A percentile compares a stretch with the other conserved stretches of the same genome.
phyloP scores from a whole-genome alignment of 257 asterid genomes.

The Verbascum thapsus region DNA sequence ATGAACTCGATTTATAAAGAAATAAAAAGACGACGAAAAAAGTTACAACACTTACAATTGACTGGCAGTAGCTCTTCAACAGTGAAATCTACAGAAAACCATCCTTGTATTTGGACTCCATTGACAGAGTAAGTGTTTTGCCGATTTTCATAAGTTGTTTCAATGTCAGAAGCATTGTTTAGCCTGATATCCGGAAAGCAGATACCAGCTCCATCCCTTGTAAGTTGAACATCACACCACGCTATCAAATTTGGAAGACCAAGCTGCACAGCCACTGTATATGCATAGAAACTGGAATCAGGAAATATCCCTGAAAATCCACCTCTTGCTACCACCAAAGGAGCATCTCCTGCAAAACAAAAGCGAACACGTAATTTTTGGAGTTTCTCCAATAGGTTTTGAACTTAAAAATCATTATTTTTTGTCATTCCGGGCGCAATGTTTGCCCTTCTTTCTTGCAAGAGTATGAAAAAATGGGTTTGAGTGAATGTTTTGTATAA shows the following conservation, averaged over 20 bases:
- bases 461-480: neutral
- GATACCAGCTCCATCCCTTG: slow-evolving; percentile 74
- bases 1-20: too few species aligned
- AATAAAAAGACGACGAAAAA: neutral
- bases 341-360: slow-evolving; percentile 58
- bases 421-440: too few species aligned
- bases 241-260: slow-evolving; percentile 39
- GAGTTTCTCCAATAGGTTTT: neutral
- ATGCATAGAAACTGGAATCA: slow-evolving; percentile 65
- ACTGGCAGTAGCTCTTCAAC: slow-evolving; percentile 45
- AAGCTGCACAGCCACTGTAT: slow-evolving; percentile 31
- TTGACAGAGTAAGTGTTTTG: slow-evolving; percentile 50
- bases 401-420: neutral
- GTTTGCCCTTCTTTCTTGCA: too few species aligned
- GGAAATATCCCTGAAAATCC: slow-evolving; percentile 85
- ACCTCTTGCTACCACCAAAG: slow-evolving; percentile 74
- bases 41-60: slow-evolving; percentile 48
- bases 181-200: slow-evolving; percentile 70
- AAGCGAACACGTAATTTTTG: neutral
- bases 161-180: slow-evolving; percentile 52
- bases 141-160: neutral
- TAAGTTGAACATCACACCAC: slow-evolving; percentile 92
- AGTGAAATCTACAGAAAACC: slow-evolving; percentile 72
- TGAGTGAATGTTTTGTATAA: too few species aligned
- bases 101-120: slow-evolving; percentile 56